Evolutionary conservation across 2,329 filamentous ascomycete species (phyloP), one percentile per base, ranked within the genome.

Genomic region (Cordyceps fumosorosea): DNA sequence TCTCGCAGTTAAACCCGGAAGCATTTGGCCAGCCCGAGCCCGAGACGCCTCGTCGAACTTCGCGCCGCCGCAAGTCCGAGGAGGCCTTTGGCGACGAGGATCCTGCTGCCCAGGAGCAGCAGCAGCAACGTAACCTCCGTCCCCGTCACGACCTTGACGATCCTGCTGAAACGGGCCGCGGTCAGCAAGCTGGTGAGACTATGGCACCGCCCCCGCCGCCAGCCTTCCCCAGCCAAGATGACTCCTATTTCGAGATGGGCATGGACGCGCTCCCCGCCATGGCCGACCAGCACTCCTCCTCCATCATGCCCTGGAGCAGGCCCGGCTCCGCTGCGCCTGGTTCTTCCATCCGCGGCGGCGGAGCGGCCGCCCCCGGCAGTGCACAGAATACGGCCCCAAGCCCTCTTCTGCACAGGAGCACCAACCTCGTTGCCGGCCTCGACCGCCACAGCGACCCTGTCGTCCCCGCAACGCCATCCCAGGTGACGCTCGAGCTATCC

Each of bases 251-350:
- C 22, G 91, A 96, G 72, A 73, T 90, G 26, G 89, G 87, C 22
- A 85, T 90, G 74, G 84, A 90, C 48, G 88, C 84, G 1, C 83
- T 80, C 0, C 81, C 84, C 0, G 82, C 84, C 8, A 81, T 95
- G 59, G 84, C 85, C 5, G 89, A 96, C 63, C 83, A 87, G 59
- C 82, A 83, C 52, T 81, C 80, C 1, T 81, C 79, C 2, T 79
- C 78, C 18, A 71, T 81, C 62, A 74, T 80, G 69, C 82, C 82
- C 5, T 84, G 82, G 82, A 82, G 80, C 64, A 79, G 78, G 3
- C 65, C 69, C 12, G 76, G 74, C 3, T 84, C 81, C 0, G 69
- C 73, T 3, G 70, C 79, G 1, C 81, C 78, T 0, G 76, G 77
- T 14, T 84, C 82, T 0, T 79, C 78, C 3, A 67, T 77, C 42